Evolutionary conservation across 768 basidiomycete genomes (phyloP).

Genomic region (Amanita subjunquillea): DNA sequence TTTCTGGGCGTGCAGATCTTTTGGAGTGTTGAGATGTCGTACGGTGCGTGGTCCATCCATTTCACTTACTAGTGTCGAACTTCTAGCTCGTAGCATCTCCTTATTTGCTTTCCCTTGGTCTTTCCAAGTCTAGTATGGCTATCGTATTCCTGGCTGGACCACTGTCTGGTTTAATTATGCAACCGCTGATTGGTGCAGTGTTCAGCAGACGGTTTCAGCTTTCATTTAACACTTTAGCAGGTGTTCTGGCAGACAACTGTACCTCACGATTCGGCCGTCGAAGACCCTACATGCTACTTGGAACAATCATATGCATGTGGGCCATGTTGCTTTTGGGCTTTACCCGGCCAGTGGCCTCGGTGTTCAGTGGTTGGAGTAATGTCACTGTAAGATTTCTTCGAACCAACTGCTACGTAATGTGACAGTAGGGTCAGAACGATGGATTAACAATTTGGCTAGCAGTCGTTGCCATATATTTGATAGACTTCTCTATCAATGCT

Average conservation of each 20-base stretch:
- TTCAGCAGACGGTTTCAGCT: not conserved
- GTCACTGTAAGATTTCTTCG: constrained; percentile 16
- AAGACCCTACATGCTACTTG: constrained; percentile 75
- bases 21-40: constrained; percentile 94
- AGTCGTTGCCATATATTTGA: constrained; percentile 38
- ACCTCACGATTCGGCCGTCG: constrained; percentile 78
- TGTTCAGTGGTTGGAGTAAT: constrained; percentile 26
- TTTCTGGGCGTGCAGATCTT: constrained; percentile 80
- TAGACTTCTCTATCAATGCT: constrained; percentile 51
- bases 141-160: constrained; percentile 91
- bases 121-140: constrained; percentile 81
- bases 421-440: constrained; percentile 36
- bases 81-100: constrained; percentile 45
- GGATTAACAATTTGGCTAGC: constrained; percentile 68
- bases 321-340: constrained; percentile 82
- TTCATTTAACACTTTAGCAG: constrained; percentile 21
- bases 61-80: not conserved
- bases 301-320: constrained; percentile 50
- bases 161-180: constrained; percentile 81
- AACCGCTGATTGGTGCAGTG: constrained; percentile 70
- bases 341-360: constrained; percentile 54
- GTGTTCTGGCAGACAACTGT: constrained; percentile 73
- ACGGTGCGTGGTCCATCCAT: constrained; percentile 33
- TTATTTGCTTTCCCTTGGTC: constrained; percentile 80
- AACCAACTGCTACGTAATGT: not conserved